Percentiles rank a stretch among this genome's conserved stretches.
These are phyloP conservation scores for Phytopythium litorale DNA, from an alignment of 352 stramenopile genomes.

Conservation along the genomic window DNA sequence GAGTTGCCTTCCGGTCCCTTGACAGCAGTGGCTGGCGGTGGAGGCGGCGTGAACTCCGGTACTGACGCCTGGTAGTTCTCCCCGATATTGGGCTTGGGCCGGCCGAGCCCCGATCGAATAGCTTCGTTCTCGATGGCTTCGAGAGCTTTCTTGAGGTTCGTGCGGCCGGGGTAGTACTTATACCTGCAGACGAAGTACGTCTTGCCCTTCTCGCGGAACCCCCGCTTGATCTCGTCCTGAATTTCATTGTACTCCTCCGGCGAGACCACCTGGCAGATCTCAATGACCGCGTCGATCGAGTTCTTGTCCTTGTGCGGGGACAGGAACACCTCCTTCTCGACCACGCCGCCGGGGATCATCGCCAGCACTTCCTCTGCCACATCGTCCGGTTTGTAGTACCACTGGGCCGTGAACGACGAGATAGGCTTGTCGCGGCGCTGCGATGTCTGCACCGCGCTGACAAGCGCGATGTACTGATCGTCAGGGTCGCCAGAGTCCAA, in stretches of 20 bases:
- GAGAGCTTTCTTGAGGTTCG: conserved; percentile 60
- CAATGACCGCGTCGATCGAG: conserved; percentile 72
- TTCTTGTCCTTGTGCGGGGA: conserved; percentile 84
- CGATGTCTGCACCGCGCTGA: conserved; percentile 67
- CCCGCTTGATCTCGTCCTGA: conserved; percentile 61
- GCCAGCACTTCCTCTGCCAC: conserved; percentile 58
- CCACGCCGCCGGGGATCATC: conserved; percentile 50
- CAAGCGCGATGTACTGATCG: conserved; percentile 68
- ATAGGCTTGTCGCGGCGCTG: conserved; percentile 39
- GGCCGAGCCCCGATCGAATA: conserved; percentile 58
- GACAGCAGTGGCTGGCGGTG: conserved; percentile 7
- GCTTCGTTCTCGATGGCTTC: conserved; percentile 64
- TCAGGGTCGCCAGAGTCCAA: conserved; percentile 67
- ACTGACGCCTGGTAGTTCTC: conserved; percentile 51
- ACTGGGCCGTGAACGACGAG: conserved; percentile 70
- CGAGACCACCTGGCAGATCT: conserved; percentile 71
- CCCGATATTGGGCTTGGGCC: conserved; percentile 68
- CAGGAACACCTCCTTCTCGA: conserved; percentile 78
- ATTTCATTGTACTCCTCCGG: conserved; percentile 74
- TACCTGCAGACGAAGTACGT: conserved; percentile 75
- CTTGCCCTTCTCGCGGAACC: conserved; percentile 57
- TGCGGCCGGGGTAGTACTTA: conserved; percentile 75
- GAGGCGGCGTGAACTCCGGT: conserved; percentile 31
- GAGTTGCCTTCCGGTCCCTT: conserved; percentile 1
- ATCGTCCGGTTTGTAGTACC: conserved; percentile 84